Conservation (phyloP, 164 flowering plant species). For the Kalanchoe fedtschenkoi region DNA sequence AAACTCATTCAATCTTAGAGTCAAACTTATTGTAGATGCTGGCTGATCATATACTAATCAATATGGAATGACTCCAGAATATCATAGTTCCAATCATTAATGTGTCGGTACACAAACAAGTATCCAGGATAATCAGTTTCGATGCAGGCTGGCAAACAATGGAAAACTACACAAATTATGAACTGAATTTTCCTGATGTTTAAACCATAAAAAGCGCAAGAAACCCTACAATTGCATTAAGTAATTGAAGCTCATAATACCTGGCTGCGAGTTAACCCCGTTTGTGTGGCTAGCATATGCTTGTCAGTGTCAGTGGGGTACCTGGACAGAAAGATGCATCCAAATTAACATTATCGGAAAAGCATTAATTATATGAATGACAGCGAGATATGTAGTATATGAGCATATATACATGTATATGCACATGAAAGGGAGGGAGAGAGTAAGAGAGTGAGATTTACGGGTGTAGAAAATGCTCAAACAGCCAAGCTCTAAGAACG, state of each 20-base stretch:
- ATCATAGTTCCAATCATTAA: no score
- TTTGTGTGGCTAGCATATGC: constrained; percentile 82
- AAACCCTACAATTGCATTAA: not conserved
- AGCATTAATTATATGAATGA: constrained; percentile 4
- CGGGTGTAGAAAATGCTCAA: constrained; percentile 99
- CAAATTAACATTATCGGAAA: constrained; percentile 2
- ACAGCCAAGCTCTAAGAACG: constrained; percentile 80
- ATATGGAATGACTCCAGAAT: no score
- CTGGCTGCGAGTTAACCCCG: constrained; percentile 89
- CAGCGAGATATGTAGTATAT: not conserved
- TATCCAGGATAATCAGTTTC: no score
- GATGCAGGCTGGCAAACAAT: no score
- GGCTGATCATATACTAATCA: no score
- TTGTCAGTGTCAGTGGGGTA: constrained; percentile 92
- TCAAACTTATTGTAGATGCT: no score
- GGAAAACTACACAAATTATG: no score
- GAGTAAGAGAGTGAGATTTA: constrained; percentile 21
- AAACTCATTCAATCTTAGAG: no score
- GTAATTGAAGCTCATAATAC: constrained; percentile 20
- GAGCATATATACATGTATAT: not conserved
- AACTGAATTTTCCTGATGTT: no score
- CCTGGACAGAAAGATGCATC: constrained; percentile 27
- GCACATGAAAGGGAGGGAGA: not conserved
- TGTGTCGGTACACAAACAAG: no score
- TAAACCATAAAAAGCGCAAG: no score